These are phyloP conservation scores for Trametes versicolor DNA, from an alignment of 1,284 basidiomycete genomes.

Conservation along the genomic window DNA sequence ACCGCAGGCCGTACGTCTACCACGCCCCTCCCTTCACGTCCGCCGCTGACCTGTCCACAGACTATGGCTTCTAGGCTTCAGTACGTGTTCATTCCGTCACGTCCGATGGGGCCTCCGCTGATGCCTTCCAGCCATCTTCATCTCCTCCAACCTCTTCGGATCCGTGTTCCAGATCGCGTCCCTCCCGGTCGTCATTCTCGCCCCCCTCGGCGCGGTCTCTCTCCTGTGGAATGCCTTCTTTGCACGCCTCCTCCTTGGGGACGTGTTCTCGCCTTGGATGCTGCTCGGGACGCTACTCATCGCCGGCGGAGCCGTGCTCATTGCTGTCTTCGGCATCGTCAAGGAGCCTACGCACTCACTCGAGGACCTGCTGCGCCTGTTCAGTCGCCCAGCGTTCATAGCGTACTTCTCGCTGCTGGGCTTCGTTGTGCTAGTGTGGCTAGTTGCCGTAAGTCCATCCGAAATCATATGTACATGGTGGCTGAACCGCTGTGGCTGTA, in stretches of 20 bases:
- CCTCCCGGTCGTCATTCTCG: slow-evolving; percentile 91
- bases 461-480: slow-evolving; percentile 13
- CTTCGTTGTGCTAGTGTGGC: slow-evolving; percentile 65
- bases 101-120: slow-evolving; percentile 20
- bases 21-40: slow-evolving; percentile 26
- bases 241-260: slow-evolving; percentile 86
- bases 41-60: slow-evolving; percentile 47
- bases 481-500: slow-evolving; percentile 39
- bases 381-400: slow-evolving; percentile 83
- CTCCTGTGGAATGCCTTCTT: slow-evolving; percentile 97
- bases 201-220: slow-evolving; percentile 92
- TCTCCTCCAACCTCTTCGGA: slow-evolving; percentile 91
- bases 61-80: slow-evolving; percentile 88
- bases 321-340: slow-evolving; percentile 93
- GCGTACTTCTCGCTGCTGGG: slow-evolving; percentile 84
- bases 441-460: slow-evolving; percentile 64
- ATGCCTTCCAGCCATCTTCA: slow-evolving; percentile 66
- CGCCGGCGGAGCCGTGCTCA: slow-evolving; percentile 88
- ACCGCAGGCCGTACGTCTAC: slow-evolving; percentile 77
- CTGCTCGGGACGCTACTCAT: slow-evolving; percentile 89
- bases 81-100: slow-evolving; percentile 43
- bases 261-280: slow-evolving; percentile 88
- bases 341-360: slow-evolving; percentile 92
- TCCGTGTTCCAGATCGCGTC: slow-evolving; percentile 96
- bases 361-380: slow-evolving; percentile 86